Conservation (phyloP, 768 basidiomycete species). For the Lentinula sp. region DNA sequence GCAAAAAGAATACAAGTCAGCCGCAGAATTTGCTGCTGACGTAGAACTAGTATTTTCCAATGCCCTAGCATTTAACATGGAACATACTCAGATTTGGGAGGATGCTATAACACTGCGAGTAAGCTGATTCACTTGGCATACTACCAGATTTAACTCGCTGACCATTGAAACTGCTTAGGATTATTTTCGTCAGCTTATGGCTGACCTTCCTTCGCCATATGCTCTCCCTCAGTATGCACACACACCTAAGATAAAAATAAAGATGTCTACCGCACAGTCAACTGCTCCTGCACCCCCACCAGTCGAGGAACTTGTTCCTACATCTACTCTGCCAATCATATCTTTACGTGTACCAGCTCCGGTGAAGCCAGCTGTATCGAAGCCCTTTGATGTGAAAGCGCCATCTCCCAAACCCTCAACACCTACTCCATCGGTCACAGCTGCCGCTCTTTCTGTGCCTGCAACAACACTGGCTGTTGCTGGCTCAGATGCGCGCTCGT, state of each 20-base stretch:
- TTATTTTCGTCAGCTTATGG: constrained; percentile 68
- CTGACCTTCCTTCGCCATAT: constrained; percentile 66
- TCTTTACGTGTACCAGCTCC: constrained; percentile 11
- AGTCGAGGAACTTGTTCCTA: constrained; percentile 9
- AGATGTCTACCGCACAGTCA: constrained; percentile 57
- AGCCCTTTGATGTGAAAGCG: constrained; percentile 18
- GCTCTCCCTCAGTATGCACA: constrained; percentile 59
- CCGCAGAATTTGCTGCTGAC: constrained; percentile 74
- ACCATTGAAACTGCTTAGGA: constrained; percentile 36
- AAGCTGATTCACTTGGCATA: constrained; percentile 14
- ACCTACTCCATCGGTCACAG: constrained; percentile 10
- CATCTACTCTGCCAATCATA: not conserved
- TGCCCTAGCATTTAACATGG: constrained; percentile 83
- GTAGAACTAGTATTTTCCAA: constrained; percentile 90
- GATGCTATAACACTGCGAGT: constrained; percentile 67
- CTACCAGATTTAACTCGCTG: not conserved
- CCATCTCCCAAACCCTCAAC: constrained; percentile 11
- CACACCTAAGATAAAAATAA: constrained; percentile 57
- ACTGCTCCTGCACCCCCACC: constrained; percentile 20
- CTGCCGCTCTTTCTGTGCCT: constrained; percentile 21
- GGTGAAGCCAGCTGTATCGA: constrained; percentile 12
- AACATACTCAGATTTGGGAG: constrained; percentile 78
- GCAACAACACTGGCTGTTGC: constrained; percentile 16
- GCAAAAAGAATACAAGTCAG: constrained; percentile 65
- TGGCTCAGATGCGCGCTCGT: constrained; percentile 5